Conservation (phyloP, 2,329 filamentous ascomycete genomes). For the Aspergillus sp. region DNA sequence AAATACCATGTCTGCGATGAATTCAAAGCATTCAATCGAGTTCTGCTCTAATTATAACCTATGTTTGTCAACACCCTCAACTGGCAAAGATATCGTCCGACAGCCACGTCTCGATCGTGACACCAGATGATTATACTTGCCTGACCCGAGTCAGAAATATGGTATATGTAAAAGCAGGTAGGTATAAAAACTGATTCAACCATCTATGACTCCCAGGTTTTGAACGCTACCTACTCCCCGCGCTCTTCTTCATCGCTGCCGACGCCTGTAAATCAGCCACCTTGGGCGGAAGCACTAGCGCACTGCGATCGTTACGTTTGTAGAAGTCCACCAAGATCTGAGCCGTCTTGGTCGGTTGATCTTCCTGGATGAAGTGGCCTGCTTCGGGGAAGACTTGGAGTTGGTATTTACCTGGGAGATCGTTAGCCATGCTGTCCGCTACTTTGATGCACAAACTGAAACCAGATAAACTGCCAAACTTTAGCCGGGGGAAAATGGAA, state of each 20-base stretch:
- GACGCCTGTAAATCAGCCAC: conserved; percentile 67
- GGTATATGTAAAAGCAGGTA: neutral
- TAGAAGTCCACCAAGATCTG: conserved; percentile 86
- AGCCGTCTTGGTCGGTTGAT: conserved; percentile 87
- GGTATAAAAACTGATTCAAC: neutral
- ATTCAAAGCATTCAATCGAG: too few species aligned
- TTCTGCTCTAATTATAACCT: too few species aligned
- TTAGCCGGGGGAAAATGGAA: neutral
- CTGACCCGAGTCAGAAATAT: too few species aligned
- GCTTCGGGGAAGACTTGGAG: conserved; percentile 92
- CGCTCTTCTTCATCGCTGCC: conserved; percentile 41
- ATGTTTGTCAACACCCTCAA: too few species aligned
- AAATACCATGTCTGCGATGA: too few species aligned
- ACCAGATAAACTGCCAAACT: neutral
- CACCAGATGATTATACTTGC: too few species aligned
- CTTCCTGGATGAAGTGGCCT: conserved; percentile 95
- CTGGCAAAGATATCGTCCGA: too few species aligned
- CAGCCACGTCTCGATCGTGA: too few species aligned
- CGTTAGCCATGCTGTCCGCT: neutral
- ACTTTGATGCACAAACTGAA: neutral
- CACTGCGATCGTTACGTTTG: conserved; percentile 81
- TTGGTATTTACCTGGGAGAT: conserved; percentile 73
- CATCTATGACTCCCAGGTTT: neutral
- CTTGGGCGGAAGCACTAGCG: conserved; percentile 86
- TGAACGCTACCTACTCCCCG: conserved; percentile 62